phyloP scores from a whole-genome alignment of 2,329 filamentous ascomycete genomes.

The Sporothrix phasma region DNA sequence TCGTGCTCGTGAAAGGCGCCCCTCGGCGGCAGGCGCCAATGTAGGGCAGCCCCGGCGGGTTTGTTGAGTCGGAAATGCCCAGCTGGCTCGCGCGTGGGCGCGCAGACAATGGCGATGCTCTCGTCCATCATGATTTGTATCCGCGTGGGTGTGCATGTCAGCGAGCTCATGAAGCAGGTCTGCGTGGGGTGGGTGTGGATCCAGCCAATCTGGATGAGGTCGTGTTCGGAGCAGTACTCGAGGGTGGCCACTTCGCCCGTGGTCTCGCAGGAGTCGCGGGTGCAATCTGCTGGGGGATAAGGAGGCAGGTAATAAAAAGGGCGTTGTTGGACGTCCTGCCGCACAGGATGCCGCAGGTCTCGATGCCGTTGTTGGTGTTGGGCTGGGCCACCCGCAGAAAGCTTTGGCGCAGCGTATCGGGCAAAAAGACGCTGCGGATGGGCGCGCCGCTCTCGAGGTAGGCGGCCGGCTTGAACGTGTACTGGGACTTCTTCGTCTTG shows the following conservation, averaged over 20 bases:
- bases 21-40: constrained; percentile 66
- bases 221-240: constrained; percentile 77
- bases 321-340: constrained; percentile 88
- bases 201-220: constrained; percentile 84
- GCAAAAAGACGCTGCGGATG: constrained; percentile 80
- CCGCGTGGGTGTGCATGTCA: constrained; percentile 94
- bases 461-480: constrained; percentile 74
- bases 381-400: constrained; percentile 65
- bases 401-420: constrained; percentile 57
- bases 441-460: constrained; percentile 85
- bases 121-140: constrained; percentile 96
- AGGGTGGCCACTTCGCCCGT: constrained; percentile 77
- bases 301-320: constrained; percentile 75
- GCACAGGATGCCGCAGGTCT: constrained; percentile 92
- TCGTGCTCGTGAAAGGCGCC: constrained; percentile 74
- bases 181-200: constrained; percentile 97
- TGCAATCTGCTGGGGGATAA: constrained; percentile 86
- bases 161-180: constrained; percentile 93
- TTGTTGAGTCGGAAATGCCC: constrained; percentile 88
- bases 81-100: constrained; percentile 70
- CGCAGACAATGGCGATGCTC: constrained; percentile 93
- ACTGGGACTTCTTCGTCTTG: constrained; percentile 40
- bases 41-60: constrained; percentile 81
- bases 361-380: constrained; percentile 74
- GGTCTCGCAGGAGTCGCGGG: constrained; percentile 89